These are phyloP conservation scores for Tylopilus subfusipes DNA, from an alignment of 768 basidiomycete genomes.

Conservation along the genomic window DNA sequence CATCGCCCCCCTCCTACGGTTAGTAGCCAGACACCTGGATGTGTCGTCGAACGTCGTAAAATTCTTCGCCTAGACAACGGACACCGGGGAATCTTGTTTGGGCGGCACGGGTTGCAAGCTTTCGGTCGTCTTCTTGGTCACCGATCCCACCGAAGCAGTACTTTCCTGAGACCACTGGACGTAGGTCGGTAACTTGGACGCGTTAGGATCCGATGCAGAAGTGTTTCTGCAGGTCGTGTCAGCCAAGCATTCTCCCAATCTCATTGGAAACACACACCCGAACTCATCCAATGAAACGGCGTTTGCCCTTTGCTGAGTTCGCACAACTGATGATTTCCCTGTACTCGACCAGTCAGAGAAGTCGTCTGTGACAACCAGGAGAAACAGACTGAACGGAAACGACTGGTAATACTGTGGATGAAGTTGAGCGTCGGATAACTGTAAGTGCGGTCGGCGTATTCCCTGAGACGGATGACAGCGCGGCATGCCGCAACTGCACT, in stretches of 20 bases:
- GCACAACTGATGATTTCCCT: conserved; percentile 15
- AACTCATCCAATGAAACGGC: conserved; percentile 18
- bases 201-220: conserved; percentile 5
- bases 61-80: conserved; percentile 9
- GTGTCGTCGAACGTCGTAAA: too few relatives aligned
- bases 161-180: conserved; percentile 11
- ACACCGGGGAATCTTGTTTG: conserved; percentile 1
- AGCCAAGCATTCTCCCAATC: not conserved
- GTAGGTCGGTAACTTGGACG: conserved; percentile 17
- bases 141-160: conserved; percentile 3
- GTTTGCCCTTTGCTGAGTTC: conserved; percentile 9
- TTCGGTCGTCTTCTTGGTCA: conserved; percentile 5
- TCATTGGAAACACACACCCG: conserved; percentile 10
- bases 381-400: conserved; percentile 13
- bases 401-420: conserved; percentile 16
- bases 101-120: not conserved
- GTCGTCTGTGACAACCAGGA: not conserved
- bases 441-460: conserved; percentile 40
- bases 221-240: conserved; percentile 7
- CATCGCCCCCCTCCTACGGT: not conserved
- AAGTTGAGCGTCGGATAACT: conserved; percentile 19
- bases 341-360: not conserved
- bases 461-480: conserved; percentile 60
- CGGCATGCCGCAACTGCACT: conserved; percentile 53
- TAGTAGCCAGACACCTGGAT: not conserved